phyloP scores from a whole-genome alignment of 2,329 filamentous ascomycete genomes.

The Pseudocercospora vitis region DNA sequence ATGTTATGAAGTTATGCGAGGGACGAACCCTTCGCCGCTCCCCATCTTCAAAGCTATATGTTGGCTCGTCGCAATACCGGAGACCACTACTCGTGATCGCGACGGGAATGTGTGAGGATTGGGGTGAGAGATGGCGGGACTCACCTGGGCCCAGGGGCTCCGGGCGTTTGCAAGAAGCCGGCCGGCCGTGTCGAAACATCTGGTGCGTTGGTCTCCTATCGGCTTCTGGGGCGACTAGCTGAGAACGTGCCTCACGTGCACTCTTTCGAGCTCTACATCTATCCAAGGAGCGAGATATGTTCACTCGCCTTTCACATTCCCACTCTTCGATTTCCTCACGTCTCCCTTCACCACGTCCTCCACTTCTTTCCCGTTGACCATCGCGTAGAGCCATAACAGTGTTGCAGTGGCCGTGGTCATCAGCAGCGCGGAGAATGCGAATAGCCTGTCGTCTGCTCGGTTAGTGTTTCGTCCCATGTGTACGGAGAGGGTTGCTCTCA shows the following conservation, averaged over 20 bases:
- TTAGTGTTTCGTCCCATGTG: neutral
- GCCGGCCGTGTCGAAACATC: too few species aligned
- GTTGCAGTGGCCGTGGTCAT: slow-evolving; percentile 70
- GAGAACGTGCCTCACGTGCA: neutral
- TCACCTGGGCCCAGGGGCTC: too few species aligned
- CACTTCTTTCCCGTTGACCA: slow-evolving; percentile 57
- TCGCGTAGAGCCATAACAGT: slow-evolving; percentile 69
- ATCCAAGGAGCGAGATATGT: neutral
- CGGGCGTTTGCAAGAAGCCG: too few species aligned
- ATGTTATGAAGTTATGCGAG: slow-evolving; percentile 10
- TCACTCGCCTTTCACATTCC: slow-evolving; percentile 32
- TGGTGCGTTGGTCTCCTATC: too few species aligned
- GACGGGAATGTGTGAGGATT: too few species aligned
- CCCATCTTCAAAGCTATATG: too few species aligned
- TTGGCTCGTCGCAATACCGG: too few species aligned
- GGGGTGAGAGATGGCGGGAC: too few species aligned
- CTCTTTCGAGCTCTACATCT: neutral
- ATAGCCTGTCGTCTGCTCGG: slow-evolving; percentile 44
- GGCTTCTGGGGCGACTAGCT: too few species aligned
- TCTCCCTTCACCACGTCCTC: slow-evolving; percentile 16
- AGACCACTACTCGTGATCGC: too few species aligned
- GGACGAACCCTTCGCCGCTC: too few species aligned
- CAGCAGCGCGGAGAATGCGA: slow-evolving; percentile 53
- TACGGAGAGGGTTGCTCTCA: too few species aligned
- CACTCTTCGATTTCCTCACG: slow-evolving; percentile 24